Percentiles rank a stretch among this genome's conserved stretches.
These are phyloP conservation scores for Aspergillus ochraceus DNA, from an alignment of 2,329 filamentous ascomycete genomes.

Conservation along the genomic window DNA sequence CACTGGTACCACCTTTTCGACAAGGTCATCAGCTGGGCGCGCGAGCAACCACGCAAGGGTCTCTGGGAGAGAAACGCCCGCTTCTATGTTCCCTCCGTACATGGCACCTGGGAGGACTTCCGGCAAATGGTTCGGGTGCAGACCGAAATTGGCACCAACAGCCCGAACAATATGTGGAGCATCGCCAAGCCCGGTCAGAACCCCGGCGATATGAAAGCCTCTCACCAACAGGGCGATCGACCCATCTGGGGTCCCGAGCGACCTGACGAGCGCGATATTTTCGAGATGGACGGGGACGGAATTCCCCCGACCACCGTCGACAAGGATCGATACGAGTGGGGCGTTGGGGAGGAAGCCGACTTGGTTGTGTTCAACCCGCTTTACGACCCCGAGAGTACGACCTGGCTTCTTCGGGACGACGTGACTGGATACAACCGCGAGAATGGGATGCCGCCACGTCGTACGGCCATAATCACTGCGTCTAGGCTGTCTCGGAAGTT, in stretches of 20 bases:
- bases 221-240: slow-evolving; percentile 51
- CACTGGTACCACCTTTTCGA: slow-evolving; percentile 80
- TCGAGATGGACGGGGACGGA: slow-evolving; percentile 71
- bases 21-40: slow-evolving; percentile 68
- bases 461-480: slow-evolving; percentile 85
- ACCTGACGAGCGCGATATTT: slow-evolving; percentile 67
- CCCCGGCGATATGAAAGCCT: slow-evolving; percentile 26
- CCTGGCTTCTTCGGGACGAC: slow-evolving; percentile 78
- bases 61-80: slow-evolving; percentile 78
- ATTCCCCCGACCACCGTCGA: slow-evolving; percentile 70
- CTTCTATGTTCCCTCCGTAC: slow-evolving; percentile 75
- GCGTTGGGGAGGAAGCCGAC: slow-evolving; percentile 86
- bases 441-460: slow-evolving; percentile 64
- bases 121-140: slow-evolving; percentile 74
- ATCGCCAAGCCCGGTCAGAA: slow-evolving; percentile 35
- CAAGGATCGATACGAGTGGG: slow-evolving; percentile 81
- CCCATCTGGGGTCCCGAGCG: slow-evolving; percentile 83
- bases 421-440: slow-evolving; percentile 79
- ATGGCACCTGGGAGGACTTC: slow-evolving; percentile 79
- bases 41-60: slow-evolving; percentile 72
- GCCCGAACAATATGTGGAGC: slow-evolving; percentile 68
- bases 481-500: slow-evolving; percentile 79
- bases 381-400: slow-evolving; percentile 84
- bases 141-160: slow-evolving; percentile 67
- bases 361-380: slow-evolving; percentile 89